Evolutionary conservation across 169 alveolate genomes (phyloP), one percentile per base, ranked within the genome.

Genomic region (Plasmodium coatneyi): DNA sequence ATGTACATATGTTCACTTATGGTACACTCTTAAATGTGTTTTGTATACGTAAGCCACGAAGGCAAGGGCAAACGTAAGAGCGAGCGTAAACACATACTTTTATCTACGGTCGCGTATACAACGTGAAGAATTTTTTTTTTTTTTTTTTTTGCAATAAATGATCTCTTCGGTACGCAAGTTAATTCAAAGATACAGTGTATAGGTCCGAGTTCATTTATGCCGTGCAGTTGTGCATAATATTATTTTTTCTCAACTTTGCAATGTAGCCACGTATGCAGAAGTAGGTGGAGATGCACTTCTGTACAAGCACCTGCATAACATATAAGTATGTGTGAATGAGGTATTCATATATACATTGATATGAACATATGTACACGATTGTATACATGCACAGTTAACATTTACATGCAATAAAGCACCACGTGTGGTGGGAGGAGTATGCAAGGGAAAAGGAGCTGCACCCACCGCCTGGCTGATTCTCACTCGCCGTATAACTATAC

Each of bases 121-220:
- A 66, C 76, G 76, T 66, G 76, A 19, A 66, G 76, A 66, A 66
- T 66, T 66, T 66, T 66, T 66, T 66, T 66, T 66, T 66, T 66
- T 66, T 66, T 56, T 60, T 60, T 66, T 66, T 66, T 66, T 66
- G 76, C 76, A 66, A 66, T 66, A 66, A 66, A 22, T 66, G 36
- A 66, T 66, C 36, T 66, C 30, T 66, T 66, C 76, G 76, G 76
- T 66, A 28, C 30, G 39, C n/a, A 39, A 22, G 41, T 49, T 49
- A 49, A 49, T 14, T 49, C 60, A 49, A 49, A 66, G 76, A 66
- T 25, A 28, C 30, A 66, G 30, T 66, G 22, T 22, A 25, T 25
- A 22, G 30, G 76, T 66, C n/a, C 16, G n/a, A 66, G 36, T 66
- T 66, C 36, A 66, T 66, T 66, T 25, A 25, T 66, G n/a, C 12